These are phyloP conservation scores for Lactarius tabidus DNA, from an alignment of 768 basidiomycete species.

Conservation along the genomic window DNA sequence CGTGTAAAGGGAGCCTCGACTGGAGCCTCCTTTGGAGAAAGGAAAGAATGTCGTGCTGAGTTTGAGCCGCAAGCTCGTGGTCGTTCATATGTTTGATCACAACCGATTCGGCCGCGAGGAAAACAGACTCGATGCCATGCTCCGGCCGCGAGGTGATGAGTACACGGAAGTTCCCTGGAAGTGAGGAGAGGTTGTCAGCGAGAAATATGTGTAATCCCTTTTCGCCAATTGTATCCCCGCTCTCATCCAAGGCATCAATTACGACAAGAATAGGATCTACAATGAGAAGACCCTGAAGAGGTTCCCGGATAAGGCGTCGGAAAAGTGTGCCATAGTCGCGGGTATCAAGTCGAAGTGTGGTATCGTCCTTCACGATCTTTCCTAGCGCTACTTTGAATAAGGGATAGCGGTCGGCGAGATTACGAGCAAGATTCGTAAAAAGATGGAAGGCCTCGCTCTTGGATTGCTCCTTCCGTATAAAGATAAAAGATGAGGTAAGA, in stretches of 20 bases:
- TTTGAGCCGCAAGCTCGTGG: not conserved
- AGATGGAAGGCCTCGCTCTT: not conserved
- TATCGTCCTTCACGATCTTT: not conserved
- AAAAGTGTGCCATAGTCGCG: conserved; percentile 1
- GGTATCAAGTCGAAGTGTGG: not conserved
- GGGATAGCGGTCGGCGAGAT: not conserved
- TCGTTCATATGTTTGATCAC: not conserved
- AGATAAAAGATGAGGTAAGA: not conserved
- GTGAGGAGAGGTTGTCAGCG: not conserved
- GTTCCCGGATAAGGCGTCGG: not conserved
- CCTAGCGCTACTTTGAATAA: not conserved
- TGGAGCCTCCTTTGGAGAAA: not conserved
- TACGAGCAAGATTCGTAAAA: not conserved
- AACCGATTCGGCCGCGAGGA: not conserved
- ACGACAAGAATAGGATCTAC: not conserved
- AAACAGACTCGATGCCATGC: not conserved
- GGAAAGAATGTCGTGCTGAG: not conserved
- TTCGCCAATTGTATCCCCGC: not conserved
- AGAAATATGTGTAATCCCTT: not conserved
- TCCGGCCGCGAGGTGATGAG: conserved; percentile 3
- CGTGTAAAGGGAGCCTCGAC: not conserved
- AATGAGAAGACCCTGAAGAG: not conserved
- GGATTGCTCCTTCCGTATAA: not conserved
- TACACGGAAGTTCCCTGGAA: conserved; percentile 1
- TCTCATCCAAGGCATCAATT: conserved; percentile 1